Evolutionary conservation across 1,139 yeast genomes (phyloP).

Genomic region (Kluyveromyces sp.): DNA sequence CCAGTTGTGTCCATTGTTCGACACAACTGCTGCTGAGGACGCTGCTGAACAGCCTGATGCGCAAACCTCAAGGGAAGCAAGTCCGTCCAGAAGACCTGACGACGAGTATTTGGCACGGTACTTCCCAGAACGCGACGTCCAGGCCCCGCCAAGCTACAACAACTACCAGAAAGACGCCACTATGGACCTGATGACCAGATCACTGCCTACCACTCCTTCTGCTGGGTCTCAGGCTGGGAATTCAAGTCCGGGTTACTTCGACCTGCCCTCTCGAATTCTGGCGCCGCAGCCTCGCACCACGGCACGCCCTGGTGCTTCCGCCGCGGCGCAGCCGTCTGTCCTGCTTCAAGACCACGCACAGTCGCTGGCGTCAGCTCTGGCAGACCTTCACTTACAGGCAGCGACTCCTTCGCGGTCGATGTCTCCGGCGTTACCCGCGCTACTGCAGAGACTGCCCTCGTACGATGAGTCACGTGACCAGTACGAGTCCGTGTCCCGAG

Average conservation of each 20-base stretch:
- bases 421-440: too few relatives aligned
- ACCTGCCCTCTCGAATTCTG: not conserved
- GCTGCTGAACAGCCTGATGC: too few relatives aligned
- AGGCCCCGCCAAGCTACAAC: slow-evolving; percentile 17
- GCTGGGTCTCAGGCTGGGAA: too few relatives aligned
- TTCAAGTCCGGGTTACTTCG: not conserved
- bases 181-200: not conserved
- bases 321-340: too few relatives aligned
- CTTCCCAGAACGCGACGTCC: slow-evolving; percentile 12
- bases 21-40: not conserved
- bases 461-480: slow-evolving; percentile 3
- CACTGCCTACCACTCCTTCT: slow-evolving; percentile 1
- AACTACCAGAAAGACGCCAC: slow-evolving; percentile 2
- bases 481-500: slow-evolving; percentile 1
- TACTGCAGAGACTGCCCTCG: slow-evolving; percentile 3
- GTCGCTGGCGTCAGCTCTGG: too few relatives aligned
- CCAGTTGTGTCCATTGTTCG: slow-evolving; percentile 23
- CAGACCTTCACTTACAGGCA: too few relatives aligned
- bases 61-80: too few relatives aligned
- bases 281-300: not conserved
- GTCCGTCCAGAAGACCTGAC: slow-evolving; percentile 3
- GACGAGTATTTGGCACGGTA: slow-evolving; percentile 11
- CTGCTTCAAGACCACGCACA: too few relatives aligned
- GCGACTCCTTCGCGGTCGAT: too few relatives aligned
- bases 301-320: not conserved